These are phyloP conservation scores for Bipolaris gigantea DNA, from an alignment of 2,329 filamentous ascomycete species.

Conservation along the genomic window DNA sequence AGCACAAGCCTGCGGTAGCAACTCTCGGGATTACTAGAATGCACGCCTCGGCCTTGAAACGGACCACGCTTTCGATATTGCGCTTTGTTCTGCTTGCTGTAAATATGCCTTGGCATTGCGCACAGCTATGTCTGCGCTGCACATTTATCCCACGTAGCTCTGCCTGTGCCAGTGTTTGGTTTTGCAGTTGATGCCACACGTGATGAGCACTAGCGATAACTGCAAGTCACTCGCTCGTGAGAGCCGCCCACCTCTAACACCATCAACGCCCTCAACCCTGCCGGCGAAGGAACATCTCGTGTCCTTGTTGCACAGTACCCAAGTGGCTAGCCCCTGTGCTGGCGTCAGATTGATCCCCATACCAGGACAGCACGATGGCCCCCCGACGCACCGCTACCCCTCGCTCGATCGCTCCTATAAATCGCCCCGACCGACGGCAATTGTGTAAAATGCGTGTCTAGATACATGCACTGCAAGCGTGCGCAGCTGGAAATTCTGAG, in stretches of 20 bases:
- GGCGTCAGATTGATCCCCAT: not conserved
- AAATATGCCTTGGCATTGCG: not conserved
- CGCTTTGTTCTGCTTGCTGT: not conserved
- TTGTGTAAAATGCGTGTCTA: not conserved
- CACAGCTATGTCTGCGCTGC: not conserved
- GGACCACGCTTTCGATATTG: not conserved
- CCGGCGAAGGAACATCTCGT: conserved; percentile 1
- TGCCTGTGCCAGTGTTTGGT: conserved; percentile 1
- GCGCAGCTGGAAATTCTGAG: not conserved
- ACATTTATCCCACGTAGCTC: not conserved
- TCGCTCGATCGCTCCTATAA: conserved; percentile 18
- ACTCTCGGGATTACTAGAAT: not conserved
- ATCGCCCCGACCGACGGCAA: conserved; percentile 5
- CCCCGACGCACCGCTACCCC: conserved; percentile 20
- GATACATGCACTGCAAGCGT: not conserved
- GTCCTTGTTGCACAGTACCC: not conserved
- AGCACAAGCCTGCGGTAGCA: conserved; percentile 6
- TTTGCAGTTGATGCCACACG: conserved; percentile 14
- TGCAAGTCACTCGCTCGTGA: conserved; percentile 16
- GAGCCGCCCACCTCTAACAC: conserved; percentile 12
- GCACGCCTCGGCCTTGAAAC: not conserved
- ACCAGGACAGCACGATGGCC: conserved; percentile 7
- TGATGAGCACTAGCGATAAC: conserved; percentile 23
- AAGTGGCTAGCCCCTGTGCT: not conserved
- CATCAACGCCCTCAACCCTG: conserved; percentile 10